Conservation (phyloP, 257 asterid genomes). For the Mentha longifolia region DNA sequence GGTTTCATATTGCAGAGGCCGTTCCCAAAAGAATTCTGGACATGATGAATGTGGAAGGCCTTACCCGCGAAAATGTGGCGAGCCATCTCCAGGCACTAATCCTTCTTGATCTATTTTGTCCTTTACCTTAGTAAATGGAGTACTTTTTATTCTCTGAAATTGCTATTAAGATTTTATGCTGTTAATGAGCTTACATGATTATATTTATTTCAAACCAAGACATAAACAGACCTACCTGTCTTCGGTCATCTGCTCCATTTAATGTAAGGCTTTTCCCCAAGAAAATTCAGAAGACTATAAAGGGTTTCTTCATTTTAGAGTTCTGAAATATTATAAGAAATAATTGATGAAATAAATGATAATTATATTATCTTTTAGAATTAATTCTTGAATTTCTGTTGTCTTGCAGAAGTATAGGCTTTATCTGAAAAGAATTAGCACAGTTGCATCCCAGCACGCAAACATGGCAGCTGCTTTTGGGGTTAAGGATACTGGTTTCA, state of each 20-base stretch:
- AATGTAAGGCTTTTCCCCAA: background rate
- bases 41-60: conserved; percentile 86
- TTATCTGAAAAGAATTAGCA: conserved; percentile 76
- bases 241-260: background rate
- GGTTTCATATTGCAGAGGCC: conserved; percentile 63
- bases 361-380: background rate
- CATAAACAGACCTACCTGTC: background rate
- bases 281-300: background rate
- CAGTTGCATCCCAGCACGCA: conserved; percentile 69
- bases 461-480: conserved; percentile 81
- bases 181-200: background rate
- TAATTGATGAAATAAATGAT: background rate
- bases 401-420: conserved; percentile 80
- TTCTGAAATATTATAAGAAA: background rate
- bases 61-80: conserved; percentile 88
- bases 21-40: conserved; percentile 91
- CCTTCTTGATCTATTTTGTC: conserved; percentile 20
- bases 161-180: conserved; percentile 22
- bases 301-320: background rate
- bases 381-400: conserved; percentile 14
- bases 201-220: background rate
- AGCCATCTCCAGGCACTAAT: conserved; percentile 90
- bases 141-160: conserved; percentile 12
- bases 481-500: conserved; percentile 69
- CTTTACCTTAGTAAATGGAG: background rate